Evolutionary conservation across 345 rosid species (phyloP), one percentile per base, ranked within the genome.

Genomic region (Gossypium raimondii): DNA sequence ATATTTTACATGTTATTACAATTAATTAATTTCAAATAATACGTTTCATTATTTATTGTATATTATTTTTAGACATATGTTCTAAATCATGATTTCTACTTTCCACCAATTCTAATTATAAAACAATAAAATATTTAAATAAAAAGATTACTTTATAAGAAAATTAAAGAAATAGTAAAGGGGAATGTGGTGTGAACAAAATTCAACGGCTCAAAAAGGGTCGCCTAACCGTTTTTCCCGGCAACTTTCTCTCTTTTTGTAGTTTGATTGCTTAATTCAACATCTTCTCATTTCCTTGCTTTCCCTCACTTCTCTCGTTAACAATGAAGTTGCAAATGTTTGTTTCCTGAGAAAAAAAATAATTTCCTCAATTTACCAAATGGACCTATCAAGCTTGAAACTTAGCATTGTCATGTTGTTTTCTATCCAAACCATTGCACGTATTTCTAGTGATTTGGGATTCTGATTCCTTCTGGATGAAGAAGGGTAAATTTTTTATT

Each of bases 221-320:
- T 72, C 45, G 45, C 14, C 67, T 44, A 44, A 67, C 78, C 73
- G 44, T 74, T 65, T 18, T 65, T 34, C n/a, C 76, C 72, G 75
- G 73, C 76, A 38, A 73, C 18, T 59, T 67, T 48, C 53, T 7
- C 47, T 20, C 72, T 55, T 18, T 58, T 12, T n/a, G 22, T 57
- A 2, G 20, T 38, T 18, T 60, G 1, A 0, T 27, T 70, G 34
- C 62, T 44, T 77, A 14, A 43, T 2, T 17, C 62, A 34, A 16
- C 55, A 34, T 53, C 50, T 64, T 27, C 34, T 9, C 55, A 56
- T 34, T n/a, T 20, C 53, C 59, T 48, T 43, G 29, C 2, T 66
- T 66, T 66, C 70, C 45, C 34, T 20, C 22, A 5, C 27, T 5
- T 50, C 44, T 38, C 17, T 52, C 9, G 68, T 59, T 27, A 61